Evolutionary conservation across 2,329 filamentous ascomycete species (phyloP).

Genomic region (Nemania sp.): DNA sequence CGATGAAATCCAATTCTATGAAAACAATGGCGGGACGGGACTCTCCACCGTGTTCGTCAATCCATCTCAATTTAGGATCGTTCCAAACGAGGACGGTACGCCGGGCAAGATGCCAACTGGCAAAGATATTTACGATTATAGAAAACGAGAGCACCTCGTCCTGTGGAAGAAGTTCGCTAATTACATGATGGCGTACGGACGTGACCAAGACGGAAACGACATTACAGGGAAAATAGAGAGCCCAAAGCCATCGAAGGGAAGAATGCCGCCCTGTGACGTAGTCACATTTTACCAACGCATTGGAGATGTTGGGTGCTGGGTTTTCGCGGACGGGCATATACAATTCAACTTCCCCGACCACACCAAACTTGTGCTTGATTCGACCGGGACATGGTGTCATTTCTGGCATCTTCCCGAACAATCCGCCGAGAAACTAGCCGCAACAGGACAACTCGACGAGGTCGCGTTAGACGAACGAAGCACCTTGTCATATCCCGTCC

Average conservation of each 20-base stretch:
- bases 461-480: constrained; percentile 72
- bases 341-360: constrained; percentile 91
- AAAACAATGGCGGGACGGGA: constrained; percentile 68
- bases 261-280: constrained; percentile 57
- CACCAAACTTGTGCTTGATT: constrained; percentile 79
- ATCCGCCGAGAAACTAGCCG: constrained; percentile 66
- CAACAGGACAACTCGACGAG: constrained; percentile 68
- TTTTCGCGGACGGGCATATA: constrained; percentile 77
- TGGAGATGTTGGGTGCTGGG: constrained; percentile 80
- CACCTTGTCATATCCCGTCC: constrained; percentile 71
- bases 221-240: constrained; percentile 47
- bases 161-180: constrained; percentile 76
- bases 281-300: constrained; percentile 83
- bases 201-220: constrained; percentile 65
- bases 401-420: constrained; percentile 77
- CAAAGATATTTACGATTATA: constrained; percentile 65
- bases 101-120: constrained; percentile 64
- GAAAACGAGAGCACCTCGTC: constrained; percentile 67
- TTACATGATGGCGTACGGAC: constrained; percentile 74
- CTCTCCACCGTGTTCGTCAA: constrained; percentile 66
- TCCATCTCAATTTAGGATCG: constrained; percentile 62
- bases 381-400: constrained; percentile 74
- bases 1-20: constrained; percentile 71
- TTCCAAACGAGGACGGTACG: constrained; percentile 60
- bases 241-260: constrained; percentile 45